A percentile compares a stretch with the other conserved stretches of the same genome.
These are phyloP conservation scores for Trichoderma breve DNA, from an alignment of 2,329 filamentous ascomycete genomes.

Conservation along the genomic window DNA sequence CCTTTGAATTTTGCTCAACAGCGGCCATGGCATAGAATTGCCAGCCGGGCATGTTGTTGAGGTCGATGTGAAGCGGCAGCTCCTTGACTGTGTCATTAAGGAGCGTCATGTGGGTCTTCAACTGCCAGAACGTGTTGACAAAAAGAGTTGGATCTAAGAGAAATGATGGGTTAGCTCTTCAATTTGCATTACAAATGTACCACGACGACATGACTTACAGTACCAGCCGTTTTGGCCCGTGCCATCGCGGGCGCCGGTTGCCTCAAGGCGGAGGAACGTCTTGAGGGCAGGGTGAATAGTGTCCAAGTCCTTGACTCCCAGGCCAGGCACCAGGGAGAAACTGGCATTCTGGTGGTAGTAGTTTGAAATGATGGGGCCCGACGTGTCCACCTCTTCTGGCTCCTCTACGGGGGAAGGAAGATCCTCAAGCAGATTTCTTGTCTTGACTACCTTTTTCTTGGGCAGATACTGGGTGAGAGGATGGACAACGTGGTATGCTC, in stretches of 20 bases:
- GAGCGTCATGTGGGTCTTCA: slow-evolving; percentile 85
- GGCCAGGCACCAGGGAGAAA: slow-evolving; percentile 79
- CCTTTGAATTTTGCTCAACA: slow-evolving; percentile 84
- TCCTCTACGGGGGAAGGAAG: slow-evolving; percentile 39
- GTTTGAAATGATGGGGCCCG: slow-evolving; percentile 70
- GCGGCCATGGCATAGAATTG: slow-evolving; percentile 84
- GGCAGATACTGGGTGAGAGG: slow-evolving; percentile 86
- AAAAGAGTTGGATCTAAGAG: slow-evolving; percentile 72
- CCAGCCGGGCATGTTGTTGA: slow-evolving; percentile 82
- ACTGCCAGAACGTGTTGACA: slow-evolving; percentile 96
- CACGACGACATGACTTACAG: slow-evolving; percentile 40
- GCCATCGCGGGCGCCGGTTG: slow-evolving; percentile 75
- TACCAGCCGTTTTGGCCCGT: slow-evolving; percentile 92
- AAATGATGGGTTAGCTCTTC: not conserved
- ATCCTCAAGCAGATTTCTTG: slow-evolving; percentile 75
- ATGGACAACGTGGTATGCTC: slow-evolving; percentile 79
- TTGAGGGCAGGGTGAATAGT: slow-evolving; percentile 70
- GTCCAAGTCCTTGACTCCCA: slow-evolving; percentile 66
- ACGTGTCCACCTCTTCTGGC: slow-evolving; percentile 50
- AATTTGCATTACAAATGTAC: not conserved
- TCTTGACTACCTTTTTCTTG: slow-evolving; percentile 88
- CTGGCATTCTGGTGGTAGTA: slow-evolving; percentile 97
- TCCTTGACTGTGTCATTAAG: slow-evolving; percentile 85
- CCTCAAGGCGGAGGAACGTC: slow-evolving; percentile 76
- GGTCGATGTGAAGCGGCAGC: slow-evolving; percentile 77